phyloP scores from a whole-genome alignment of 2,329 filamentous ascomycete genomes.

The Trichoderma sp. region DNA sequence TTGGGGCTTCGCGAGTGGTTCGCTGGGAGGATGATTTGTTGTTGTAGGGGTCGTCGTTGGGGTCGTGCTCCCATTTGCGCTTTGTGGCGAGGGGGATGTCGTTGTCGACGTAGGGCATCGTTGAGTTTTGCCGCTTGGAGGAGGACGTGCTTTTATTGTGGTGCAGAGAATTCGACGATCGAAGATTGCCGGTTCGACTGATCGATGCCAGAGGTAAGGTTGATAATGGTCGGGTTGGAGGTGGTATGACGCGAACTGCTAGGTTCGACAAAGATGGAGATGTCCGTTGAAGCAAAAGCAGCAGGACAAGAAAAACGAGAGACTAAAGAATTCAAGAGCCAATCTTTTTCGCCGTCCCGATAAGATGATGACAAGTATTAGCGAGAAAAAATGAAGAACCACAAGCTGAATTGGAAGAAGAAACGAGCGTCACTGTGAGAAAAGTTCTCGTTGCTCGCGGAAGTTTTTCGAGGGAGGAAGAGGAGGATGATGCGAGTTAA shows the following conservation, averaged over 20 bases:
- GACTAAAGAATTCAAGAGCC: not conserved
- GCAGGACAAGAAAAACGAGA: not conserved
- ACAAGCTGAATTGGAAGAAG: not conserved
- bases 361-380: too few species aligned
- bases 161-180: not conserved
- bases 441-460: too few species aligned
- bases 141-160: not conserved
- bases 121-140: constrained; percentile 13
- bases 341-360: not conserved
- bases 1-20: constrained; percentile 32
- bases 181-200: not conserved
- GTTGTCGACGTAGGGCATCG: constrained; percentile 43
- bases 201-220: not conserved
- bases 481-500: too few species aligned
- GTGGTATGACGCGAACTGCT: too few species aligned
- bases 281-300: too few species aligned
- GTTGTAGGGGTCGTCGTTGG: constrained; percentile 34
- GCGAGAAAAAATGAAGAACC: not conserved
- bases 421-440: not conserved
- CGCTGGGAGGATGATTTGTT: constrained; percentile 9
- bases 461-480: too few species aligned
- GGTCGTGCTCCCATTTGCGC: constrained; percentile 40
- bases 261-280: too few species aligned
- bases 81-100: constrained; percentile 40
- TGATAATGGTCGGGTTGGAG: not conserved